Base-by-base conservation (phyloP, 306 rosid species). In the Fragaria nilgerrensis region DNA sequence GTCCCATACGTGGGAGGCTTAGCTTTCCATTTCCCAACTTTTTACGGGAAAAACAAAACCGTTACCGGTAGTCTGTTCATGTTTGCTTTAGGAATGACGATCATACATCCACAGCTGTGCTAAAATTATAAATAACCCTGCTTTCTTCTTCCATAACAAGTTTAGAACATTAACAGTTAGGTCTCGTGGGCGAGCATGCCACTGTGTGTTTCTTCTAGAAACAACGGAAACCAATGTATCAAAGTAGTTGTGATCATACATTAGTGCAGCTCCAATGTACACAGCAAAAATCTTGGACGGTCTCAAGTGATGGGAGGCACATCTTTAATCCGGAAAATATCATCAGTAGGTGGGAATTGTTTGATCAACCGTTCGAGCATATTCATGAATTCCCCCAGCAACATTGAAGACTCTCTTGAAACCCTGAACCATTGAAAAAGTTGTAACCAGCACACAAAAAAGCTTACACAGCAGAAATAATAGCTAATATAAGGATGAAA, bases 331-430 rank as follows among this genome's bases (percentile, higher is more conserved):
- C 3, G 17, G 36, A 59, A 47, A 56, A 62, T 4, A 73, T 91
- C 90, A 79, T 91, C 90, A 94, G 71, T 94, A 92, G 23, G 96
- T 94, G 23, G 97, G 97, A 79, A 94, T 79, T 20, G 96, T 88
- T 73, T 86, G 96, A 86, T 94, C 98, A 65, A 81, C 92, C 82
- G 87, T 84, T 27, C 49, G 77, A 48, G 97, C 88, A 85, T 94
- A 94, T 67, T 91, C 97, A 86, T 94, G 90, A 77, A 94, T 92
- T 77, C 98, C 98, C 5, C 98, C 97, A 14, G 90, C 71, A 59
- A 94, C 39, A 82, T 91, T 94, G 92, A 61, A 94, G 43, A 94
- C 84, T 85, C 81, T 92, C 88, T 77, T 85, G 65, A 94, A 94
- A 47, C 98, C 98, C 98, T 94, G 88, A 70, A 80, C 77, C 44